A percentile compares a stretch with the other conserved stretches of the same genome.
phyloP scores from a whole-genome alignment of 768 basidiomycete species.

The Pleurotus sapidus region DNA sequence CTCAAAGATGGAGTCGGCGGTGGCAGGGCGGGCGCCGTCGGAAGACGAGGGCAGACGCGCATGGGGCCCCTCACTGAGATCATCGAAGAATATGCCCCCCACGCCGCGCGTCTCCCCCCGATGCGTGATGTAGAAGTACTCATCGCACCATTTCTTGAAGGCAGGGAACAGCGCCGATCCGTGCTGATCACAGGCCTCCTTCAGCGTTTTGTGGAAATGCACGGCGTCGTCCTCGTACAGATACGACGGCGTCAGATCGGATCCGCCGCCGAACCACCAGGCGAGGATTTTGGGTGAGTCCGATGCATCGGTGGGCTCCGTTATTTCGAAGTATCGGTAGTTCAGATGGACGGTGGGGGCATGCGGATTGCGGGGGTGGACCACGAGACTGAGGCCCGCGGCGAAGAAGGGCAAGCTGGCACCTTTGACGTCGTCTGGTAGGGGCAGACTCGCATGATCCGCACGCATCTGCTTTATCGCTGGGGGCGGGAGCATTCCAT shows the following conservation, averaged over 20 bases:
- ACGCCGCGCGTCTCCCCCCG: conserved; percentile 83
- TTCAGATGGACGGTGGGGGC: conserved; percentile 95
- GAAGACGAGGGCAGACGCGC: conserved; percentile 48
- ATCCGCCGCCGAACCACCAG: conserved; percentile 99
- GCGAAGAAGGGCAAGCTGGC: conserved; percentile 88
- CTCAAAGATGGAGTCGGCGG: conserved; percentile 69
- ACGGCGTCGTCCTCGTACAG: conserved; percentile 82
- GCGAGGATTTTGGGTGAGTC: conserved; percentile 59
- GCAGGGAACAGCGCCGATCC: conserved; percentile 63
- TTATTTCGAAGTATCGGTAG: conserved; percentile 96
- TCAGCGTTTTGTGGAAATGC: conserved; percentile 84
- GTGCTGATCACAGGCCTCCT: conserved; percentile 73
- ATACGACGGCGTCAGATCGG: conserved; percentile 92
- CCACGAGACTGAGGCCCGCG: conserved; percentile 87
- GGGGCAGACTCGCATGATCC: conserved; percentile 78
- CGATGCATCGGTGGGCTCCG: conserved; percentile 37
- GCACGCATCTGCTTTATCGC: conserved; percentile 95
- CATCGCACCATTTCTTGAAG: conserved; percentile 97
- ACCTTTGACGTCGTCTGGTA: conserved; percentile 42
- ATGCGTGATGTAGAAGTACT: conserved; percentile 94
- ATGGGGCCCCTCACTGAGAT: conserved; percentile 70
- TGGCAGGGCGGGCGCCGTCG: conserved; percentile 42
- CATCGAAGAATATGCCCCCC: conserved; percentile 97
- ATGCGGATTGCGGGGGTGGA: conserved; percentile 92
- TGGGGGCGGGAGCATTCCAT: conserved; percentile 82